Percentiles rank a stretch among this genome's conserved stretches.
These are phyloP conservation scores for Thalassiosira sp. DNA, from an alignment of 352 stramenopile species.

Conservation along the genomic window DNA sequence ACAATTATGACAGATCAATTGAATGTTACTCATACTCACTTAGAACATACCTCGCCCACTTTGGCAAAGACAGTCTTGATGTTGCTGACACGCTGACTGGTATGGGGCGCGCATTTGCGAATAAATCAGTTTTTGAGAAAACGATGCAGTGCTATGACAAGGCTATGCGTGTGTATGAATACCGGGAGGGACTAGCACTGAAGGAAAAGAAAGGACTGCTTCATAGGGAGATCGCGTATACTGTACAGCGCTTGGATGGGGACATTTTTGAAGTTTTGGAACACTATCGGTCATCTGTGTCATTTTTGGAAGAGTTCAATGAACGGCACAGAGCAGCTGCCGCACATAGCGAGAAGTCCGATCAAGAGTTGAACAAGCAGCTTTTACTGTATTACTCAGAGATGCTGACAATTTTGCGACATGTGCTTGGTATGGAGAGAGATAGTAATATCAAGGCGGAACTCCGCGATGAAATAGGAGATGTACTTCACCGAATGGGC, in stretches of 20 bases:
- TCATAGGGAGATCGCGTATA: conserved; percentile 51
- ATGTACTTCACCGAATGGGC: conserved; percentile 68
- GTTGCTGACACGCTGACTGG: conserved; percentile 53
- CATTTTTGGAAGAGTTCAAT: conserved; percentile 61
- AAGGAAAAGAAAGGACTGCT: conserved; percentile 61
- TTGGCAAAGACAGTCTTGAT: conserved; percentile 58
- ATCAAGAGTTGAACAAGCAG: conserved; percentile 40
- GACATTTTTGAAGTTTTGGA: conserved; percentile 61
- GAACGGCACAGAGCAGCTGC: conserved; percentile 21
- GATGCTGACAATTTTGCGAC: conserved; percentile 58
- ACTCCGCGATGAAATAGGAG: conserved; percentile 55
- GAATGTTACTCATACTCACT: conserved; percentile 52
- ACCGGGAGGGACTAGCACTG: conserved; percentile 44
- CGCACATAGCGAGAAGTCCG: conserved; percentile 13
- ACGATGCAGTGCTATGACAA: conserved; percentile 69
- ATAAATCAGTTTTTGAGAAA: conserved; percentile 56
- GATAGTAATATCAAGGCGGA: conserved; percentile 50
- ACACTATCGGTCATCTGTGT: conserved; percentile 59
- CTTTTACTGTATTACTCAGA: conserved; percentile 59
- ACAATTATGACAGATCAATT: conserved; percentile 57
- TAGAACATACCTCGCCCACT: conserved; percentile 46
- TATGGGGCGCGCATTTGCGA: conserved; percentile 58
- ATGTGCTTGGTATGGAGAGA: conserved; percentile 42
- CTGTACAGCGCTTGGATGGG: conserved; percentile 43
- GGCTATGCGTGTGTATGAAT: conserved; percentile 59